Evolutionary conservation across 257 asterid genomes (phyloP).

Genomic region (Capsicum baccatum): DNA sequence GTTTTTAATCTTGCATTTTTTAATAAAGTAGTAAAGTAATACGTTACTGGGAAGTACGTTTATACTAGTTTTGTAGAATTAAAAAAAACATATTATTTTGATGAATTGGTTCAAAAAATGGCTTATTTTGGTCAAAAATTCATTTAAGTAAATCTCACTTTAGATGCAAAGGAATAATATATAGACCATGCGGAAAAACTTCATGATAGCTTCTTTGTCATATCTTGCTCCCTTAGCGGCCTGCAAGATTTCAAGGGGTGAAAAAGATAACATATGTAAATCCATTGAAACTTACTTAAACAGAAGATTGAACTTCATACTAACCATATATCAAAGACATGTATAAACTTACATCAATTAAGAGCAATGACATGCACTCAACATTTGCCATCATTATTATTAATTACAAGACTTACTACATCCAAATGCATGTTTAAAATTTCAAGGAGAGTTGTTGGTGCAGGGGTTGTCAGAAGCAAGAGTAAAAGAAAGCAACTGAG

Average conservation of each 20-base stretch:
- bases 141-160: background rate
- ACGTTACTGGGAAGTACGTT: too few species aligned
- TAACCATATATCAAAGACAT: background rate
- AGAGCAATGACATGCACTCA: background rate
- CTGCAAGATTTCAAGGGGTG: constrained; percentile 43
- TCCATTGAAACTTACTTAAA: background rate
- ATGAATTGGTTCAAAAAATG: too few species aligned
- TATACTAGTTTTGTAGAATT: too few species aligned
- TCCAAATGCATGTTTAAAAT: background rate
- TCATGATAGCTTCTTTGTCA: constrained; percentile 91
- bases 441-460: constrained; percentile 4
- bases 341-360: background rate
- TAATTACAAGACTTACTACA: constrained; percentile 12
- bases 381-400: background rate
- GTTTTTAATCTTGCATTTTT: too few species aligned
- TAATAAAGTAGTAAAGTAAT: too few species aligned
- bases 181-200: constrained; percentile 83
- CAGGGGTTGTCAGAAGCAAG: background rate
- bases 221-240: constrained; percentile 97
- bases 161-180: constrained; percentile 25
- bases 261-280: background rate
- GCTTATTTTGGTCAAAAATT: too few species aligned
- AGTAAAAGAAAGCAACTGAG: background rate
- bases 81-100: too few species aligned
- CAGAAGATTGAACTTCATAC: background rate